These are phyloP conservation scores for Cercospora brassicicola DNA, from an alignment of 2,329 filamentous ascomycete species.

Conservation along the genomic window DNA sequence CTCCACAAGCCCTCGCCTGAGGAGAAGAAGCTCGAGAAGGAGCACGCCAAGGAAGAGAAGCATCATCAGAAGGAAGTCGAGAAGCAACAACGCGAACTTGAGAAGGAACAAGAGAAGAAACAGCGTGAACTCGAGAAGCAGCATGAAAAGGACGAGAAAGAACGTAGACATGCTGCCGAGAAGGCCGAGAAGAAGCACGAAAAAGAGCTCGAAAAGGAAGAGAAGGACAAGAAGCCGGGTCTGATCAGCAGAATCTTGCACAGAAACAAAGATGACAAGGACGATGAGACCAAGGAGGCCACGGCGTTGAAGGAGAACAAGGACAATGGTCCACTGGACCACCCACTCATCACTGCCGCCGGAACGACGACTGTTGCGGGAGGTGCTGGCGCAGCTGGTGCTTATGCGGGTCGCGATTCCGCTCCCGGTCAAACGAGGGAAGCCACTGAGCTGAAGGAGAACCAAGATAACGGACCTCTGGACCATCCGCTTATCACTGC, in stretches of 20 bases:
- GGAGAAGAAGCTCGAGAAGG: conserved; percentile 27
- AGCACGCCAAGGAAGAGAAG: conserved; percentile 24
- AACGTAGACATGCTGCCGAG: conserved; percentile 8
- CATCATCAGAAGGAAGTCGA: conserved; percentile 17
- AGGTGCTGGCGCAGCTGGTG: neutral
- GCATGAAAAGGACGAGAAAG: conserved; percentile 27
- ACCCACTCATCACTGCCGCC: conserved; percentile 7
- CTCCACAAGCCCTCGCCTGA: conserved; percentile 20
- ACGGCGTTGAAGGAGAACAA: conserved; percentile 6
- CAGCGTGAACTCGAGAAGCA: conserved; percentile 26
- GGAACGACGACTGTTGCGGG: neutral
- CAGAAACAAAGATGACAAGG: conserved; percentile 29
- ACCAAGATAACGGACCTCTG: conserved; percentile 2
- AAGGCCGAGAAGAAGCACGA: conserved; percentile 35
- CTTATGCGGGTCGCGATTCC: neutral
- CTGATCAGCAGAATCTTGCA: conserved; percentile 35
- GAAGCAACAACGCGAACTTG: conserved; percentile 14
- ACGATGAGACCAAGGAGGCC: conserved; percentile 5
- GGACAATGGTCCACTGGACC: conserved; percentile 9
- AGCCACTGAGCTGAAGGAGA: neutral
- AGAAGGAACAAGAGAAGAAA: conserved; percentile 32
- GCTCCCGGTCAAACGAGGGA: neutral
- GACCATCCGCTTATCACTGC: conserved; percentile 6
- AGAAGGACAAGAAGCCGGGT: conserved; percentile 40
- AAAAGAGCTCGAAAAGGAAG: conserved; percentile 30